Conservation (phyloP, 306 rosid genomes). For the Oemleria cerasiformis region DNA sequence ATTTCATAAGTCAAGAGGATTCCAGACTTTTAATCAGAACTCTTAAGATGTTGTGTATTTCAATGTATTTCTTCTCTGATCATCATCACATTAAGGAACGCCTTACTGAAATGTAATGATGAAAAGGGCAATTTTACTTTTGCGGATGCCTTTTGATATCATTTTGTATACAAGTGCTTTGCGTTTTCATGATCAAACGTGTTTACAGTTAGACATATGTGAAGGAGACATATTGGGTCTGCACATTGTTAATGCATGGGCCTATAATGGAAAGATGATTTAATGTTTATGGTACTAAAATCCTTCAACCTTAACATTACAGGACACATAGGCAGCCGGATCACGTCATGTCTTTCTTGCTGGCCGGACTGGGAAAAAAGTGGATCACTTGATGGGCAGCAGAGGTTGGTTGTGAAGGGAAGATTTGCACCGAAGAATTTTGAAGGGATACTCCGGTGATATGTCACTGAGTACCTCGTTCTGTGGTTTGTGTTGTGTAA, state of each 20-base stretch:
- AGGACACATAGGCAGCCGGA: no score
- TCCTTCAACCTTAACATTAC: no score
- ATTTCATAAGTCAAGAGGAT: no score
- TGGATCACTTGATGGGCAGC: no score
- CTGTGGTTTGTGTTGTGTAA: background rate
- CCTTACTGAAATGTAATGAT: background rate
- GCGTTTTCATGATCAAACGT: background rate
- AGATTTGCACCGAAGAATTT: conserved; percentile 85
- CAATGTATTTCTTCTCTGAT: background rate
- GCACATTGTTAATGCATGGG: background rate
- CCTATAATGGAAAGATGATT: background rate
- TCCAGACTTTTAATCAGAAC: no score
- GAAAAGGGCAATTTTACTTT: background rate
- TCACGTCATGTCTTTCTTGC: no score
- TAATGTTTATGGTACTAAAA: no score
- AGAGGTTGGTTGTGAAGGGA: no score
- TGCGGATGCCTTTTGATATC: background rate
- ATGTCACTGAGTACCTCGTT: no score
- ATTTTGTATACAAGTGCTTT: background rate
- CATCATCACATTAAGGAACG: background rate
- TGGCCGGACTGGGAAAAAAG: no score
- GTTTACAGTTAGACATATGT: background rate
- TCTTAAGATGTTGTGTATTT: background rate
- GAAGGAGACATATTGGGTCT: background rate
- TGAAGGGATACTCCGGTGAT: no score